A percentile compares a stretch with the other conserved stretches of the same genome.
Conservation (phyloP, 2,329 filamentous ascomycete species). For the Exophiala sp. region DNA sequence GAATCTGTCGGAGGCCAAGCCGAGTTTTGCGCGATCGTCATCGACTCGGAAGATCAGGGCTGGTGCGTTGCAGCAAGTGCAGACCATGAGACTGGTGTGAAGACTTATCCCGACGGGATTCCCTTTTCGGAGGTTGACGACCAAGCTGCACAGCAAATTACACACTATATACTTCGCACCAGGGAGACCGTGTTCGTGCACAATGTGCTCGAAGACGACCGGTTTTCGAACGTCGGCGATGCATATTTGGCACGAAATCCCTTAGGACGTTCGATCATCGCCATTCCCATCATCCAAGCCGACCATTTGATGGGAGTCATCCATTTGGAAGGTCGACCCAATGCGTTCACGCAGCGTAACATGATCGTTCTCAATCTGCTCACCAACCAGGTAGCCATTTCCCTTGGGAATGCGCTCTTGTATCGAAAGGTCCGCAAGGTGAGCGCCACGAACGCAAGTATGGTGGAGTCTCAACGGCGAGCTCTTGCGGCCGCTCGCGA, state of each 20-base stretch:
- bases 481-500: slow-evolving; percentile 57
- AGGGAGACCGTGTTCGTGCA: slow-evolving; percentile 59
- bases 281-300: slow-evolving; percentile 57
- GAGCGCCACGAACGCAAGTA: slow-evolving; percentile 57
- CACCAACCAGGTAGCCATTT: slow-evolving; percentile 60
- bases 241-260: slow-evolving; percentile 52
- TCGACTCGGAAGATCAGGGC: slow-evolving; percentile 53
- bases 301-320: slow-evolving; percentile 55
- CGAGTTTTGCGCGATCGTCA: slow-evolving; percentile 55
- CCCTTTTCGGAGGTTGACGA: slow-evolving; percentile 54
- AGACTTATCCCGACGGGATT: slow-evolving; percentile 49
- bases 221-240: slow-evolving; percentile 57
- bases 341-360: slow-evolving; percentile 58
- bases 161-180: slow-evolving; percentile 57
- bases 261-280: slow-evolving; percentile 55
- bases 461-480: slow-evolving; percentile 60
- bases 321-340: slow-evolving; percentile 57
- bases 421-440: slow-evolving; percentile 58
- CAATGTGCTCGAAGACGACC: slow-evolving; percentile 59
- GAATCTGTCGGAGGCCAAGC: slow-evolving; percentile 55
- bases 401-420: slow-evolving; percentile 57
- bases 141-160: slow-evolving; percentile 56
- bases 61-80: slow-evolving; percentile 59
- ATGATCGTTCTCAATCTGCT: slow-evolving; percentile 49
- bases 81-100: slow-evolving; percentile 50